Evolutionary conservation across 345 rosid genomes (phyloP).

Genomic region (Moricandia arvensis): DNA sequence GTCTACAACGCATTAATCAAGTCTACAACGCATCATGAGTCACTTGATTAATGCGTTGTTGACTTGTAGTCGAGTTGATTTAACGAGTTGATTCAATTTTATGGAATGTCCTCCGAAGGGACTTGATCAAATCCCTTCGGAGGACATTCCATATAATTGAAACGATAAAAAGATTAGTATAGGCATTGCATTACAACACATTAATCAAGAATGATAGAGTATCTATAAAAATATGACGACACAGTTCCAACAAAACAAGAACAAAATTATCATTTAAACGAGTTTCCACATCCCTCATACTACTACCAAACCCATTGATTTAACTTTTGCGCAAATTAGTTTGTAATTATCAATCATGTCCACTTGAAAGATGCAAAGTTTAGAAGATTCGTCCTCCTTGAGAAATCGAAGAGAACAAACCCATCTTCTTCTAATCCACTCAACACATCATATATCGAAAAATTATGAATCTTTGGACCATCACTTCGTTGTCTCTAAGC

Average conservation of each 20-base stretch:
- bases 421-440: conserved; percentile 49
- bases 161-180: not conserved
- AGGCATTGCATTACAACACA: not conserved
- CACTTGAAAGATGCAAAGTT: conserved; percentile 51
- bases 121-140: no score
- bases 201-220: conserved; percentile 17
- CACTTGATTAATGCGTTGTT: no score
- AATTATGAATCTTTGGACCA: conserved; percentile 42
- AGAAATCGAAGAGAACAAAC: conserved; percentile 46
- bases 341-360: conserved; percentile 15
- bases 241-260: not conserved
- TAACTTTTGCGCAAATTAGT: conserved; percentile 37
- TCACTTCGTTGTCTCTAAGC: conserved; percentile 48
- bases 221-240: not conserved
- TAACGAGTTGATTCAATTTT: no score
- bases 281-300: conserved; percentile 30
- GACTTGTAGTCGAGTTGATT: no score
- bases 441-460: conserved; percentile 50
- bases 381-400: conserved; percentile 50
- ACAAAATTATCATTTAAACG: conserved; percentile 10
- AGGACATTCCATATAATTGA: not conserved
- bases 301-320: conserved; percentile 41
- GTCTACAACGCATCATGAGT: no score
- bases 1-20: no score
- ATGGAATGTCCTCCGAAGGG: no score